Percentiles rank a stretch among this genome's conserved stretches.
Evolutionary conservation across 345 rosid species (phyloP).

Genomic region (Hypericum androsaemum): DNA sequence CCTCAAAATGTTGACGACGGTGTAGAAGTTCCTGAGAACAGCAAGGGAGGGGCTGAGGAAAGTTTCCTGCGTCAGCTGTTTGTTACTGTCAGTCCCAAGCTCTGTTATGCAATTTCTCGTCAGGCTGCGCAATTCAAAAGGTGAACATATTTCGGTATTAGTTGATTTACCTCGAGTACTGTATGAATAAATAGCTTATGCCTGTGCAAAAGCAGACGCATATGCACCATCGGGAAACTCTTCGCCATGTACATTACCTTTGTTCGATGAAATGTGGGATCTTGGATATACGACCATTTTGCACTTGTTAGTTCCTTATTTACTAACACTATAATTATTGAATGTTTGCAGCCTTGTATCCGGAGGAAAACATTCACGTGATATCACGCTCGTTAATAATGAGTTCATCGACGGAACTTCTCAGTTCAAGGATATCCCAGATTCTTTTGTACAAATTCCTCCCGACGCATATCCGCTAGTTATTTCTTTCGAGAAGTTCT

Average conservation of each 20-base stretch:
- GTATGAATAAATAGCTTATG: too few relatives aligned
- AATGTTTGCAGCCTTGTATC: too few relatives aligned
- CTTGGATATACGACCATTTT: background rate
- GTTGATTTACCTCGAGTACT: too few relatives aligned
- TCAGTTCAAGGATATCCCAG: background rate
- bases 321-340: too few relatives aligned
- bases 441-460: background rate
- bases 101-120: background rate
- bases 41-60: background rate
- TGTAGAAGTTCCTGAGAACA: too few relatives aligned
- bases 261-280: too few relatives aligned
- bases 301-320: too few relatives aligned
- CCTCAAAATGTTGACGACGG: background rate
- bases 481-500: background rate
- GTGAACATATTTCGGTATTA: background rate
- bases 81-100: constrained; percentile 10
- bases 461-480: background rate
- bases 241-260: too few relatives aligned
- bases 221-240: too few relatives aligned
- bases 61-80: constrained; percentile 4
- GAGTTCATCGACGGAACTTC: background rate
- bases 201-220: too few relatives aligned
- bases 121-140: constrained; percentile 6
- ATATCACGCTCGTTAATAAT: background rate
- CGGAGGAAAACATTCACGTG: too few relatives aligned